These are phyloP conservation scores for Epichloe brachyelytri DNA, from an alignment of 2,329 filamentous ascomycete genomes.

Conservation along the genomic window DNA sequence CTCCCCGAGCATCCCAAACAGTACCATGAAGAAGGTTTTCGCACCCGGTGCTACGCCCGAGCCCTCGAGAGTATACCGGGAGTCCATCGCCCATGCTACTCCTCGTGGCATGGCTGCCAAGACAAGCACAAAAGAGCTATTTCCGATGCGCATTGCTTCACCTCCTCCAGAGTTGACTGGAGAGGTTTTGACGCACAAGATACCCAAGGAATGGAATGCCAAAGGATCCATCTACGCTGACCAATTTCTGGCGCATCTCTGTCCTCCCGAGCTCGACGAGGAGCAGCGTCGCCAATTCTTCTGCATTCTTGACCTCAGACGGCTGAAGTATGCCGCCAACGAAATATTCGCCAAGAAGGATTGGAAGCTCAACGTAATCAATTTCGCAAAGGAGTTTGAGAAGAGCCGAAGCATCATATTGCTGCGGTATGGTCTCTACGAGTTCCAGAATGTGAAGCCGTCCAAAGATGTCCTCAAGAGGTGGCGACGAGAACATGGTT, in stretches of 20 bases:
- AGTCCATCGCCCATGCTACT: slow-evolving; percentile 32
- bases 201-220: slow-evolving; percentile 38
- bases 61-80: slow-evolving; percentile 28
- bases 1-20: slow-evolving; percentile 31
- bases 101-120: slow-evolving; percentile 37
- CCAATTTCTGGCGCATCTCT: slow-evolving; percentile 44
- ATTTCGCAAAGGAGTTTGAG: slow-evolving; percentile 52
- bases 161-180: slow-evolving; percentile 44
- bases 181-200: slow-evolving; percentile 38
- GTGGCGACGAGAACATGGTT: slow-evolving; percentile 43
- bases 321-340: slow-evolving; percentile 48
- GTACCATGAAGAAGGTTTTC: slow-evolving; percentile 35
- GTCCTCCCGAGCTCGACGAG: slow-evolving; percentile 43
- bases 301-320: slow-evolving; percentile 47
- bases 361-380: slow-evolving; percentile 49
- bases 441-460: slow-evolving; percentile 49
- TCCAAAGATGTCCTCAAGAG: slow-evolving; percentile 43
- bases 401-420: slow-evolving; percentile 50
- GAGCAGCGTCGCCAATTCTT: slow-evolving; percentile 49
- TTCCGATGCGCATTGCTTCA: slow-evolving; percentile 45
- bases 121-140: slow-evolving; percentile 37
- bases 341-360: slow-evolving; percentile 48
- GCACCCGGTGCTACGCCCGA: slow-evolving; percentile 32
- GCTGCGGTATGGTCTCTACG: slow-evolving; percentile 47
- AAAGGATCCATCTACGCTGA: slow-evolving; percentile 46